phyloP scores from a whole-genome alignment of 768 basidiomycete genomes.

The Kwoniella dendrophila region DNA sequence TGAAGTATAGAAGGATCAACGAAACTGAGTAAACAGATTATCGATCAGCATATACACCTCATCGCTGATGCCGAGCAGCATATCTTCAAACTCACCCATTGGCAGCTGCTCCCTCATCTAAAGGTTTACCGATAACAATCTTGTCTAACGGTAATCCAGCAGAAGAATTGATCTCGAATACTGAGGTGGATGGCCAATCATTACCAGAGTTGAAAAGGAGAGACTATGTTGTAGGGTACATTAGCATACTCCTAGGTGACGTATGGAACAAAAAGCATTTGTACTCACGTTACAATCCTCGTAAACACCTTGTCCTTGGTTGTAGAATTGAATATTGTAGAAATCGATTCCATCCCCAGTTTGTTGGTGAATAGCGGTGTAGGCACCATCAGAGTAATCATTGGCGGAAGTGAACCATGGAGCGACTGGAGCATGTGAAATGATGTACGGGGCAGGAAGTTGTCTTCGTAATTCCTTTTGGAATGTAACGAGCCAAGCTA shows the following conservation, averaged over 20 bases:
- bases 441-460: conserved; percentile 50
- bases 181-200: conserved; percentile 66
- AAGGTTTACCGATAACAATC: conserved; percentile 76
- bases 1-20: conserved; percentile 65
- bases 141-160: conserved; percentile 65
- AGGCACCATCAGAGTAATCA: conserved; percentile 60
- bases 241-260: conserved; percentile 2
- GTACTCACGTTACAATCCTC: conserved; percentile 38
- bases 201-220: conserved; percentile 66
- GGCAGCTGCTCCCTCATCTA: conserved; percentile 60
- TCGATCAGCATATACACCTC: conserved; percentile 1
- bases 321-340: conserved; percentile 56
- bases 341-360: conserved; percentile 69
- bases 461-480: conserved; percentile 47
- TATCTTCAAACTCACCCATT: conserved; percentile 55
- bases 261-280: background rate
- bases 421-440: conserved; percentile 55
- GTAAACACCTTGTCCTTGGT: conserved; percentile 51
- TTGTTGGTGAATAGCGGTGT: conserved; percentile 62
- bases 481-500: conserved; percentile 53
- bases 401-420: conserved; percentile 53
- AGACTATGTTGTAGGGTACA: conserved; percentile 11
- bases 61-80: background rate
- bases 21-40: conserved; percentile 54
- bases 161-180: conserved; percentile 65